phyloP scores from a whole-genome alignment of 768 basidiomycete genomes.

The Mycena crocata region DNA sequence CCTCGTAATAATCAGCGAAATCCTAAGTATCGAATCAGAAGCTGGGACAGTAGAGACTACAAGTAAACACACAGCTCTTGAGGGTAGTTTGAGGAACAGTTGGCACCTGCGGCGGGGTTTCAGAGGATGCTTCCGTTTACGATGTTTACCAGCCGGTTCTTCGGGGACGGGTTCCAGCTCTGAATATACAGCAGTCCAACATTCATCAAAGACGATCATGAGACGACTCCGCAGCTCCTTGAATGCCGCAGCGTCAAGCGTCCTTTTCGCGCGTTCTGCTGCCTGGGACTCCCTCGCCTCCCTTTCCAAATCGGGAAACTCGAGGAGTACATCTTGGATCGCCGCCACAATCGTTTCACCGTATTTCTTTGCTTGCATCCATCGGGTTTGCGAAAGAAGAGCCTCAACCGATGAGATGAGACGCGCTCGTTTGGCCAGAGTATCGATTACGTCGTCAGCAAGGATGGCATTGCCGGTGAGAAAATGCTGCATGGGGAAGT shows the following conservation, averaged over 20 bases:
- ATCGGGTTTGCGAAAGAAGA: background rate
- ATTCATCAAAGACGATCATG: constrained; percentile 14
- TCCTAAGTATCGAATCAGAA: background rate
- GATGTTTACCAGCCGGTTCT: background rate
- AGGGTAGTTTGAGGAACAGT: constrained; percentile 2
- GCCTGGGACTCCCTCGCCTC: background rate
- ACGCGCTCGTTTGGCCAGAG: constrained; percentile 13
- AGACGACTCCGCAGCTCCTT: constrained; percentile 11
- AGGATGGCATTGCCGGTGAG: constrained; percentile 18
- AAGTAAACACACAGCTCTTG: background rate
- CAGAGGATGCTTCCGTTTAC: background rate
- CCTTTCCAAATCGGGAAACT: constrained; percentile 15
- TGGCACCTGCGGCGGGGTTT: background rate
- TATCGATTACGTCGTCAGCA: constrained; percentile 12
- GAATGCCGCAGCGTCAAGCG: background rate
- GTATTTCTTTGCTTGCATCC: background rate
- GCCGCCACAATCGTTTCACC: background rate
- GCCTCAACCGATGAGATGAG: background rate
- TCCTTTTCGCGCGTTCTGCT: background rate
- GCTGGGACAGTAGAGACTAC: background rate
- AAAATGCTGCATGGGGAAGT: constrained; percentile 12
- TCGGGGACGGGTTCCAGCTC: background rate
- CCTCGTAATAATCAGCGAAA: constrained; percentile 1
- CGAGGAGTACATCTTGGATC: background rate
- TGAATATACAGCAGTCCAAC: constrained; percentile 5